phyloP scores from a whole-genome alignment of 352 stramenopile species.

The Hyaloperonospora arabidopsidis region DNA sequence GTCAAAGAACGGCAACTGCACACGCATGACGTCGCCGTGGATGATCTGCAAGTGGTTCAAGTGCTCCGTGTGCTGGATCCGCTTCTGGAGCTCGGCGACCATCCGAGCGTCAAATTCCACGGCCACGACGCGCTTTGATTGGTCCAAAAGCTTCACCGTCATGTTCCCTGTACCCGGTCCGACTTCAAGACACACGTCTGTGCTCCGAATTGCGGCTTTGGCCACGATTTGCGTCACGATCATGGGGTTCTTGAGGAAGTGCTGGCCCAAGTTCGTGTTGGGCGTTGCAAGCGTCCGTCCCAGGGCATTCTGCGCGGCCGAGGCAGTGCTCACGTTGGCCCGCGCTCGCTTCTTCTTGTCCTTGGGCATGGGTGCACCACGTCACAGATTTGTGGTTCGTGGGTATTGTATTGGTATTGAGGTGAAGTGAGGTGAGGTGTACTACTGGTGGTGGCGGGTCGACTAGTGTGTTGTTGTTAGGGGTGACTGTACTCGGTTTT shows the following conservation, averaged over 20 bases:
- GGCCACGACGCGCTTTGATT: constrained; percentile 95
- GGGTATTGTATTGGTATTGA: constrained; percentile 7
- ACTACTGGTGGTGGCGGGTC: constrained; percentile 7
- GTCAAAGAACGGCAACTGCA: constrained; percentile 99
- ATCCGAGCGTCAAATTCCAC: constrained; percentile 99
- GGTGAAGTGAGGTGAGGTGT: too few species aligned
- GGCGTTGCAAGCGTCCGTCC: constrained; percentile 90
- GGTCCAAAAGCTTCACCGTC: constrained; percentile 96
- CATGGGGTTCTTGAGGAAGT: constrained; percentile 99
- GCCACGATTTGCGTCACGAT: constrained; percentile 96
- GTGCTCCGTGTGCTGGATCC: constrained; percentile 94
- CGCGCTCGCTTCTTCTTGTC: constrained; percentile 86
- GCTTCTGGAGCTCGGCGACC: constrained; percentile 98
- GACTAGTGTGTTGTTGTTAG: not conserved
- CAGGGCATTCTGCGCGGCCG: constrained; percentile 69
- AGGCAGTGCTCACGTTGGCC: constrained; percentile 53
- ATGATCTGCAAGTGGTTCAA: constrained; percentile 96
- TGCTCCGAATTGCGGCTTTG: constrained; percentile 92
- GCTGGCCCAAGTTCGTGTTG: constrained; percentile 96
- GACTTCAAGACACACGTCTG: constrained; percentile 95
- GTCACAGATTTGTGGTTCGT: constrained; percentile 36
- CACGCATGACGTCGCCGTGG: constrained; percentile 98
- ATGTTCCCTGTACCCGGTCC: constrained; percentile 97
- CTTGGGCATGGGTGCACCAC: constrained; percentile 61
- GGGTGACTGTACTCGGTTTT: too few species aligned